Percentiles rank a stretch among this genome's conserved stretches.
Conservation (phyloP, 2,329 filamentous ascomycete genomes). For the Sporothrix globosa region DNA sequence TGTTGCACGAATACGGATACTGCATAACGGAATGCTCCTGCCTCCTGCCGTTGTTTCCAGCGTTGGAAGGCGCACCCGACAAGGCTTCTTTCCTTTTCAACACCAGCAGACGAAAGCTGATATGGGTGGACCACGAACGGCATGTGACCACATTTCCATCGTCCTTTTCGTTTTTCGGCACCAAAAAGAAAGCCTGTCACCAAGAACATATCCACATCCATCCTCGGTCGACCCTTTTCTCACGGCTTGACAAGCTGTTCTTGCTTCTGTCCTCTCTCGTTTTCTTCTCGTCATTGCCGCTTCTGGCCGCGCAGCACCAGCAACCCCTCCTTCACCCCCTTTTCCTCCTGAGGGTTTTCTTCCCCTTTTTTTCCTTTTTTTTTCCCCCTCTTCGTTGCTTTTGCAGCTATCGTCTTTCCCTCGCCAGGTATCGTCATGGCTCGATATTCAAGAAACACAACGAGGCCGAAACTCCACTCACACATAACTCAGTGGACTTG, state of each 20-base stretch:
- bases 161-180: background rate
- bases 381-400: background rate
- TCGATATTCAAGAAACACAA: background rate
- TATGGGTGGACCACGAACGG: slow-evolving; percentile 12
- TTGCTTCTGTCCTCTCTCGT: background rate
- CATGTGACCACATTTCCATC: slow-evolving; percentile 23
- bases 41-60: background rate
- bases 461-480: slow-evolving; percentile 29
- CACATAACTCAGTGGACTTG: background rate
- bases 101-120: slow-evolving; percentile 1
- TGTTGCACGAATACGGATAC: slow-evolving; percentile 16
- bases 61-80: slow-evolving; percentile 16
- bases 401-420: background rate
- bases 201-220: slow-evolving; percentile 2
- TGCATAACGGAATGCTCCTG: slow-evolving; percentile 8
- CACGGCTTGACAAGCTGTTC: background rate
- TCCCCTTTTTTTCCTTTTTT: background rate
- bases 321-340: slow-evolving; percentile 12
- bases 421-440: slow-evolving; percentile 6
- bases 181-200: background rate
- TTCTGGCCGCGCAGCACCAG: background rate
- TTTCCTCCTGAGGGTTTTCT: slow-evolving; percentile 1
- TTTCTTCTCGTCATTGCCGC: slow-evolving; percentile 10
- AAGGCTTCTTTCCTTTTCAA: background rate
- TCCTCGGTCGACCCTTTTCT: slow-evolving; percentile 6